Base-by-base conservation (phyloP, 768 basidiomycete species). In the Rossbeevera mucosa region DNA sequence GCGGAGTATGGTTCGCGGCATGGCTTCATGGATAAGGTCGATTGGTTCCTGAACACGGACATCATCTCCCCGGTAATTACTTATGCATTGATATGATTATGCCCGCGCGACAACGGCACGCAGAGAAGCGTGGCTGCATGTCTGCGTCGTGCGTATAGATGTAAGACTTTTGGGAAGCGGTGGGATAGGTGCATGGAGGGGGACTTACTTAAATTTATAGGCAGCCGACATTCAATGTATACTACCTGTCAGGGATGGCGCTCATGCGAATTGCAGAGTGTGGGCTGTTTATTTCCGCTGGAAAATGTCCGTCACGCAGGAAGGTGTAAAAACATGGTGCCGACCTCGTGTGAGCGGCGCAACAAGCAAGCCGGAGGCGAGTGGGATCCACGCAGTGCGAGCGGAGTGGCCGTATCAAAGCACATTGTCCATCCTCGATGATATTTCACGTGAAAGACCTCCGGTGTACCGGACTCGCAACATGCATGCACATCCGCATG, bases 1-100 rank as follows among this genome's bases (percentile, higher is more conserved):
- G 41, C 55, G 60, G 43, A 51, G 57, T 24, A 7, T 63, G 22
- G 30, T 54, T 18, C 55, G 38, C 13, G 29, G 36, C 5, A 53
- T 65, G 60, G 64, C 54, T 22, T 51, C 52, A 9, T 66, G 64
- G 55, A 54, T 65, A 43, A 55, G 54, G 48, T 58, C 59, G 26
- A 53, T 65, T 3, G 58, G 59, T 28, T 46, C 44, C 11, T 53
- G 45, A 59, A 43, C 28, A 24, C 25, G 29, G 29, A 13, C 7
- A 12, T 16, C 11, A 16, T 31, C 33, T 5, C 33, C 33, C 16
- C 26, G 54, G 46, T 26, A 18, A 44, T n/a, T 47, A 45, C 43
- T 44, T 29, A 48, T 50, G 38, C 7, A 22, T 21, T 30, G 48
- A 36, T 47, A 47, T 52, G 31, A 18, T 18, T 33, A 47, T 31